Conservation (phyloP, 2,329 filamentous ascomycete species). For the Chrysoporthe deuterocubensis region DNA sequence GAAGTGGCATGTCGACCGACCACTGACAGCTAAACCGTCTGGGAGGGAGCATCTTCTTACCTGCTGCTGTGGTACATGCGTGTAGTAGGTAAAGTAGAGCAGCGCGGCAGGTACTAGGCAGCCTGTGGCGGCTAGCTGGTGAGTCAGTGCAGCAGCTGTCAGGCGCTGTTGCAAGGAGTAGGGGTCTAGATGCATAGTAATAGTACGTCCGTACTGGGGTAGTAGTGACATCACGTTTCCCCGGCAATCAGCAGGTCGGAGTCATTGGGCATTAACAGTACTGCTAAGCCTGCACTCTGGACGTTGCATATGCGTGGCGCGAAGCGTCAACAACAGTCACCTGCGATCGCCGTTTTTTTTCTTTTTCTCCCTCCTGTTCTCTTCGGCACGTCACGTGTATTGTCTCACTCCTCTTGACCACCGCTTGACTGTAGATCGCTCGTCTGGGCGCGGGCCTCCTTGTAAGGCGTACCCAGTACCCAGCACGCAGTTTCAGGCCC, state of each 20-base stretch:
- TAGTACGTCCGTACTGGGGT: not conserved
- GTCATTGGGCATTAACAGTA: not conserved
- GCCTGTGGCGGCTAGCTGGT: not conserved
- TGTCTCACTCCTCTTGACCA: too few relatives aligned
- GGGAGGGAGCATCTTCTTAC: not conserved
- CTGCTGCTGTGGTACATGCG: not conserved
- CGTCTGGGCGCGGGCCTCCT: too few relatives aligned
- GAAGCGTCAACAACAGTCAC: not conserved
- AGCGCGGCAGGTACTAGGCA: not conserved
- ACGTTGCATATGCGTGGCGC: not conserved
- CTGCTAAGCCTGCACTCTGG: too few relatives aligned
- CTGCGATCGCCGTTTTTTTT: not conserved
- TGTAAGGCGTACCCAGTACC: too few relatives aligned
- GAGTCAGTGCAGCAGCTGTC: not conserved
- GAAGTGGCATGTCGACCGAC: not conserved
- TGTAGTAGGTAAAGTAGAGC: not conserved
- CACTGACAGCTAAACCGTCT: not conserved
- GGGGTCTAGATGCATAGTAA: not conserved
- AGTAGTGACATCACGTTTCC: slow-evolving; percentile 21
- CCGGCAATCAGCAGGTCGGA: slow-evolving; percentile 13
- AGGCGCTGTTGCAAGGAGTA: not conserved
- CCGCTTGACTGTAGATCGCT: too few relatives aligned
- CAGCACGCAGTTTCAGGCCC: too few relatives aligned
- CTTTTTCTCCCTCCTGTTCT: too few relatives aligned
- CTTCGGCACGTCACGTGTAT: not conserved